Percentiles rank a stretch among this genome's conserved stretches.
phyloP scores from a whole-genome alignment of 1,139 yeast genomes.

The Geotrichum aggregatum region DNA sequence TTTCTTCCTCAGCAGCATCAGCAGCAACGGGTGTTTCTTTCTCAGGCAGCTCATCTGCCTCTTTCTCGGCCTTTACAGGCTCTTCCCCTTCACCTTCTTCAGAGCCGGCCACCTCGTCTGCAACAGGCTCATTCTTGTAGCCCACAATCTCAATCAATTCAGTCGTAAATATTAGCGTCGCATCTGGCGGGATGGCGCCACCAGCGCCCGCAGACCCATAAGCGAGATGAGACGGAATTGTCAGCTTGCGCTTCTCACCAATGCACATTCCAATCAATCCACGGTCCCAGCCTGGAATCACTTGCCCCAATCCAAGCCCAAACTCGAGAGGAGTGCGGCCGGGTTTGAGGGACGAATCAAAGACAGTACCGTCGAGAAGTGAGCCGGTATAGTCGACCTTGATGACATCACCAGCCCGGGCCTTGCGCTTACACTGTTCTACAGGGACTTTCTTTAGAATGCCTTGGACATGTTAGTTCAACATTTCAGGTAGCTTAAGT shows the following conservation, averaged over 20 bases:
- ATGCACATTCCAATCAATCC: conserved; percentile 77
- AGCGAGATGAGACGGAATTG: conserved; percentile 71
- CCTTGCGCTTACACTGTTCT: conserved; percentile 51
- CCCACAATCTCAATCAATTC: conserved; percentile 37
- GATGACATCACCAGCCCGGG: conserved; percentile 60
- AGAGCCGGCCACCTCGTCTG: background rate
- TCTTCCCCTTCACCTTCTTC: conserved; percentile 2
- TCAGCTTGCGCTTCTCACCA: conserved; percentile 76
- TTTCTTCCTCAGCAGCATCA: conserved; percentile 5
- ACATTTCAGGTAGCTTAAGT: no score
- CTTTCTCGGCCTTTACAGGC: conserved; percentile 16
- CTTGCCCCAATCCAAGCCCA: conserved; percentile 68
- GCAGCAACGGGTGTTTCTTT: conserved; percentile 4
- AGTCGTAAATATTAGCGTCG: conserved; percentile 49
- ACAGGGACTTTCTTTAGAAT: conserved; percentile 47
- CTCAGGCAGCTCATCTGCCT: conserved; percentile 15
- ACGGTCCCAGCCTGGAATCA: conserved; percentile 84
- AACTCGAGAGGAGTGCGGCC: conserved; percentile 60
- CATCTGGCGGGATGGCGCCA: conserved; percentile 67
- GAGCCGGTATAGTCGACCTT: conserved; percentile 73
- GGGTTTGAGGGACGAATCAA: conserved; percentile 69
- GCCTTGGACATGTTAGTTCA: conserved; percentile 34
- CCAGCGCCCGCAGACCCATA: conserved; percentile 73
- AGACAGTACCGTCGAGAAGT: conserved; percentile 62
- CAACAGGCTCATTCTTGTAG: conserved; percentile 18